Evolutionary conservation across 768 basidiomycete genomes (phyloP), one percentile per base, ranked within the genome.

Genomic region (Asterophora lycoperdoides): DNA sequence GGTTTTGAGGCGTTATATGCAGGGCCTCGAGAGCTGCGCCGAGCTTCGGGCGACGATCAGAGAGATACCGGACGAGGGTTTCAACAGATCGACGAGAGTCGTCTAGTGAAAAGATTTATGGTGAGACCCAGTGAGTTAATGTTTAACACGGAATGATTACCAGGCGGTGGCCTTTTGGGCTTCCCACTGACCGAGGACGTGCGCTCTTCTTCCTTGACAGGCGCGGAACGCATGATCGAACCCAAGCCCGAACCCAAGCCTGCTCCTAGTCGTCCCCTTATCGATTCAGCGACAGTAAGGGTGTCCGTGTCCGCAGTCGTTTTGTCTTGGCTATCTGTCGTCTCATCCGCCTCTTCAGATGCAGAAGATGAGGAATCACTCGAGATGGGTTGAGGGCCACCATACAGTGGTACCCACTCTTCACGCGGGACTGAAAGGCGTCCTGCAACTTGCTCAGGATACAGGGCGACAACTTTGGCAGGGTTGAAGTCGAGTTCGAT

Each of bases 401-500:
- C 94, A 61, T 89, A 96, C 3, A 94, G 68, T 4, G 76, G 71
- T 60, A 95, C 84, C 89, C 92, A 93, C 6, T 73, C 68, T 1
- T 84, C 83, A 37, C 69, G 76, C 9, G 83, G 79, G 0, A 86
- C 79, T 5, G 83, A 73, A 7, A 97, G 67, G 28, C 89, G 76
- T 5, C 95, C 95, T 1, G 92, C 78, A 3, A 98, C 79, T 10
- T 74, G 73, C 30, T 87, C 81, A 0, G 91, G 89, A 64, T 91
- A 99, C 5, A 98, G 70, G 1, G 93, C 86, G 17, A 98, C 77
- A 3, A 99, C 90, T 60, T 93, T 92, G 0, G 94, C 91, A 0
- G 96, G 96, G 59, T 94, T 94, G 56, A 93, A 73, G 55, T 97
- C 86, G 35, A 95, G 82, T 35, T 86, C 81, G 41, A 93, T 78